Conservation (phyloP, 305 asterid species). For the Fraxinus ornus region DNA sequence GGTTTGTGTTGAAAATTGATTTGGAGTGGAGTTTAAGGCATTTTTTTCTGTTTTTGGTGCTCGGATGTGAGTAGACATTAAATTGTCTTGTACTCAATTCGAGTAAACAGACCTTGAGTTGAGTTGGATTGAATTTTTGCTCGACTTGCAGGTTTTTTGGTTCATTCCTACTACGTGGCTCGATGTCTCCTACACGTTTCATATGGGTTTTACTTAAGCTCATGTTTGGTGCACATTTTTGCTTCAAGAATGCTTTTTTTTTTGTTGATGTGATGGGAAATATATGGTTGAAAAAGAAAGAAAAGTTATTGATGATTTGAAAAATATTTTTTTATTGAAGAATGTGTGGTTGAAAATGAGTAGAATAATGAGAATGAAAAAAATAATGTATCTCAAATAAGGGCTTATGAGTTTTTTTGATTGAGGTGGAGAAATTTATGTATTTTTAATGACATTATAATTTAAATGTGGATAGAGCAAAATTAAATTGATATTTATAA, state of each 20-base stretch:
- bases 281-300: too few species aligned
- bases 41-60: background rate
- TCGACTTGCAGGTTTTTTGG: background rate
- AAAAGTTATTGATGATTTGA: too few species aligned
- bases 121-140: background rate
- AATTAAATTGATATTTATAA: background rate
- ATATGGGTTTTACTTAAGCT: background rate
- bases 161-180: background rate
- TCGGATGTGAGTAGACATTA: background rate
- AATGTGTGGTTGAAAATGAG: too few species aligned
- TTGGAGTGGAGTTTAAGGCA: slow-evolving; percentile 22
- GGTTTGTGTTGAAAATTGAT: slow-evolving; percentile 25
- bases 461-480: background rate
- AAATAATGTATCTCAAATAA: too few species aligned
- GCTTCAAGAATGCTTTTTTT: too few species aligned
- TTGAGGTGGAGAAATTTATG: background rate
- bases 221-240: too few species aligned
- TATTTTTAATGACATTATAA: background rate
- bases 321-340: too few species aligned
- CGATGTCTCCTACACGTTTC: background rate
- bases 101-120: background rate
- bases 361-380: too few species aligned
- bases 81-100: background rate
- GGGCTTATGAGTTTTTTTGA: background rate
- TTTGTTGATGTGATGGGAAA: too few species aligned